These are phyloP conservation scores for Candida methanosorbosa DNA, from an alignment of 805 yeast genomes.

Conservation along the genomic window DNA sequence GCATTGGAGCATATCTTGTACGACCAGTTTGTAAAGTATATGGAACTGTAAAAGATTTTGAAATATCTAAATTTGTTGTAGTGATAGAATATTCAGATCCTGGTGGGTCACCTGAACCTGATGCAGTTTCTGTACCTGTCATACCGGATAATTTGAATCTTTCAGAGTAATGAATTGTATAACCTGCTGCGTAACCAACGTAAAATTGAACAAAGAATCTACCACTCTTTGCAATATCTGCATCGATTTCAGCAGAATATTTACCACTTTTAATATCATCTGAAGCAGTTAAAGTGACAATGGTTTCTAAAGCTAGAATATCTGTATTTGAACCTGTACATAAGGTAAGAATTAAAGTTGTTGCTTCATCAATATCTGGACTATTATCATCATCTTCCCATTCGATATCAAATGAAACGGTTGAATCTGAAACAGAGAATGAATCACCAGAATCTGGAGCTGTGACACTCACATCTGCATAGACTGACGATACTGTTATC, in stretches of 20 bases:
- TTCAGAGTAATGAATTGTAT: conserved; percentile 57
- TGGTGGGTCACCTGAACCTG: conserved; percentile 42
- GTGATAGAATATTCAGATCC: conserved; percentile 26
- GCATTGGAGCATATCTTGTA: conserved; percentile 89
- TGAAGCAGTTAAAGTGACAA: conserved; percentile 22
- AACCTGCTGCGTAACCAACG: conserved; percentile 33
- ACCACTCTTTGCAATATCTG: conserved; percentile 51
- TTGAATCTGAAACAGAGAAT: conserved; percentile 30
- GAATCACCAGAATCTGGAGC: conserved; percentile 32
- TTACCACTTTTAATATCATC: conserved; percentile 20
- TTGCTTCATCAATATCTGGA: conserved; percentile 37
- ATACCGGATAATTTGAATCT: conserved; percentile 62
- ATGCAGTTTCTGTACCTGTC: conserved; percentile 53
- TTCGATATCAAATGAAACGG: conserved; percentile 27
- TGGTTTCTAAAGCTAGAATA: conserved; percentile 30
- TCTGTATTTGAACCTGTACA: conserved; percentile 59
- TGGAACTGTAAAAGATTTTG: conserved; percentile 54
- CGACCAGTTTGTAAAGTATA: conserved; percentile 74
- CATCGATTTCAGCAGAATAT: conserved; percentile 35
- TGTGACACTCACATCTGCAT: conserved; percentile 39
- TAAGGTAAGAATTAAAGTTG: conserved; percentile 41
- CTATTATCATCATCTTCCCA: conserved; percentile 51
- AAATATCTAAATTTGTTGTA: conserved; percentile 34
- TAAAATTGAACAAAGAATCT: conserved; percentile 64
- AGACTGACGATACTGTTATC: no score